These are phyloP conservation scores for Lepidopterella palustris DNA, from an alignment of 495 filamentous ascomycete species.

Conservation along the genomic window DNA sequence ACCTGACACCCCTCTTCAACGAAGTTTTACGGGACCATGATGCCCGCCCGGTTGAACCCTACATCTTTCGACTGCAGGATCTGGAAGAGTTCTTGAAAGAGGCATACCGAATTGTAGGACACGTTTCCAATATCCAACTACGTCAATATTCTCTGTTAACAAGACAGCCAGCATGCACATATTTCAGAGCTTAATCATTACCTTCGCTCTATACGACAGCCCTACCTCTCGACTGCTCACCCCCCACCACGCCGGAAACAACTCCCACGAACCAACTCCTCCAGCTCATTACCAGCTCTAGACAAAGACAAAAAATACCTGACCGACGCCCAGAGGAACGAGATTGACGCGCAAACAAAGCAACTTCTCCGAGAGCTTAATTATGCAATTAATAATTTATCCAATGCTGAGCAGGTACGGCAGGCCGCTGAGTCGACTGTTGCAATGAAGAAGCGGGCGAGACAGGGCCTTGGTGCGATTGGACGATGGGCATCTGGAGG, in stretches of 20 bases:
- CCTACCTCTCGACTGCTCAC: conserved; percentile 79
- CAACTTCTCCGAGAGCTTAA: conserved; percentile 76
- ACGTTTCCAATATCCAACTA: conserved; percentile 8
- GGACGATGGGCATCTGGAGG: conserved; percentile 65
- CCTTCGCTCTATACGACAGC: conserved; percentile 73
- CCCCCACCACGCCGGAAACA: conserved; percentile 44
- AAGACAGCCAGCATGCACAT: conserved; percentile 66
- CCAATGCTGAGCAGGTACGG: conserved; percentile 74
- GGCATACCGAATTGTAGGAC: conserved; percentile 81
- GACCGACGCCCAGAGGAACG: conserved; percentile 43
- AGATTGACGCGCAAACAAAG: conserved; percentile 80
- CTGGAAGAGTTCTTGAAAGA: conserved; percentile 91
- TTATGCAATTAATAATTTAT: conserved; percentile 63
- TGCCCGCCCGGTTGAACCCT: conserved; percentile 40
- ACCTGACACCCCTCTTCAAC: conserved; percentile 68
- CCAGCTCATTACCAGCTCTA: conserved; percentile 44
- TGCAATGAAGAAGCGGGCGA: conserved; percentile 59
- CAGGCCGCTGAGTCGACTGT: conserved; percentile 61
- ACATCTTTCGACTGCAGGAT: conserved; percentile 40
- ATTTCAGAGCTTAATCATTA: conserved; percentile 69
- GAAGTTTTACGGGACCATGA: conserved; percentile 56
- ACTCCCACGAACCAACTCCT: conserved; percentile 30
- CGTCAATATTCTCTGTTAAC: conserved; percentile 2
- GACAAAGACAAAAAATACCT: conserved; percentile 54
- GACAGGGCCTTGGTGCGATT: conserved; percentile 48